Evolutionary conservation across 2,329 filamentous ascomycete species (phyloP).

Genomic region (Cercospora brassicicola): DNA sequence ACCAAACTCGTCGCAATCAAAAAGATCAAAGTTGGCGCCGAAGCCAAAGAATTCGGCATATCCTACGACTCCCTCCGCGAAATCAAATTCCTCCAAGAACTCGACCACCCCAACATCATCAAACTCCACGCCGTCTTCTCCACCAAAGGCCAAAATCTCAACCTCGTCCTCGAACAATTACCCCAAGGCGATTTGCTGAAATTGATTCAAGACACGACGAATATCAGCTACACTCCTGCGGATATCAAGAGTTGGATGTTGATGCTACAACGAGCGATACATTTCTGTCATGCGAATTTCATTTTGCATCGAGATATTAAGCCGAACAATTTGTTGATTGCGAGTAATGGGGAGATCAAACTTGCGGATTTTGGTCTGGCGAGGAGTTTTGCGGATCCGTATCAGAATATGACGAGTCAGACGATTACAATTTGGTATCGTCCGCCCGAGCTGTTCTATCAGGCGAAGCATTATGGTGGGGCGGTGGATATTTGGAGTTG

Average conservation of each 20-base stretch:
- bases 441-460: slow-evolving; percentile 89
- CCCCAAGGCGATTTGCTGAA: slow-evolving; percentile 93
- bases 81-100: slow-evolving; percentile 91
- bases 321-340: slow-evolving; percentile 95
- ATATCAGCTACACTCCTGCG: slow-evolving; percentile 76
- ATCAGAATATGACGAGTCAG: slow-evolving; percentile 80
- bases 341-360: slow-evolving; percentile 88
- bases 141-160: slow-evolving; percentile 94
- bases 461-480: slow-evolving; percentile 82
- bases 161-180: slow-evolving; percentile 90
- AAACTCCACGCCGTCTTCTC: slow-evolving; percentile 88
- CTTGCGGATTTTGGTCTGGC: slow-evolving; percentile 97
- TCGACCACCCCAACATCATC: slow-evolving; percentile 94
- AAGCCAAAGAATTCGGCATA: slow-evolving; percentile 81
- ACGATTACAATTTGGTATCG: slow-evolving; percentile 98
- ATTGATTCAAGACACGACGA: slow-evolving; percentile 80
- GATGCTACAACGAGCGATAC: slow-evolving; percentile 89
- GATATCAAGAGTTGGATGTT: slow-evolving; percentile 99
- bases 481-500: slow-evolving; percentile 94
- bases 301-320: slow-evolving; percentile 98
- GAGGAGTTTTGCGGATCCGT: slow-evolving; percentile 83
- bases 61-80: slow-evolving; percentile 93
- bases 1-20: slow-evolving; percentile 82
- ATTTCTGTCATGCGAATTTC: slow-evolving; percentile 95
- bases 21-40: slow-evolving; percentile 83